Conservation (phyloP, 179 eudicot species). For the Silene coronaria region DNA sequence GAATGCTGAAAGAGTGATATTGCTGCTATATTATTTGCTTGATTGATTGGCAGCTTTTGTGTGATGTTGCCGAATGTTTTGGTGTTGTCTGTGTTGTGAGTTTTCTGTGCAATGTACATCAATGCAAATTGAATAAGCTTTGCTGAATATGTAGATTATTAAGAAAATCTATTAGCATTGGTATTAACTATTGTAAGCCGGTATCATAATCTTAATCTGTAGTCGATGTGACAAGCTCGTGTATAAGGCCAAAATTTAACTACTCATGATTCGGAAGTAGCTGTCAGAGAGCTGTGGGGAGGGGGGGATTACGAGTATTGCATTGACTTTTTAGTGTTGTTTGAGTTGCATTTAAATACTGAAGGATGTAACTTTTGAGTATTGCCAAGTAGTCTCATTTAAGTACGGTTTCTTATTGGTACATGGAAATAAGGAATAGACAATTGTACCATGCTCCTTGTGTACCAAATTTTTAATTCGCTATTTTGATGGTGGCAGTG, state of each 20-base stretch:
- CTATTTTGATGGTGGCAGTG: slow-evolving; percentile 44
- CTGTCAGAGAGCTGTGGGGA: neutral
- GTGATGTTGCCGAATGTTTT: neutral
- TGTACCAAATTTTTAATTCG: neutral
- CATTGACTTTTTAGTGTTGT: neutral
- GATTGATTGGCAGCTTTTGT: neutral
- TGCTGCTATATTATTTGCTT: neutral
- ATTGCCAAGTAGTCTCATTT: neutral
- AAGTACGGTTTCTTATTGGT: neutral
- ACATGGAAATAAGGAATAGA: neutral
- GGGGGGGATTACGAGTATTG: too few relatives aligned
- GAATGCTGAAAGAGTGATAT: neutral
- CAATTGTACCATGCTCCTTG: neutral
- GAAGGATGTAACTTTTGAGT: neutral
- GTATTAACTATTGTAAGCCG: neutral
- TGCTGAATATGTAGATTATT: neutral
- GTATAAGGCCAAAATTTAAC: neutral
- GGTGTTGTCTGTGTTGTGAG: neutral
- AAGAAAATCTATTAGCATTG: neutral
- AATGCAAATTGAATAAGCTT: neutral
- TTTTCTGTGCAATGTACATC: neutral
- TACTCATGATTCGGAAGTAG: neutral
- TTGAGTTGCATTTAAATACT: neutral
- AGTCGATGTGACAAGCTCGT: neutral
- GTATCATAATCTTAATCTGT: neutral